Conservation (phyloP, 2,329 filamentous ascomycete genomes). For the Fusarium praegraminearum region DNA sequence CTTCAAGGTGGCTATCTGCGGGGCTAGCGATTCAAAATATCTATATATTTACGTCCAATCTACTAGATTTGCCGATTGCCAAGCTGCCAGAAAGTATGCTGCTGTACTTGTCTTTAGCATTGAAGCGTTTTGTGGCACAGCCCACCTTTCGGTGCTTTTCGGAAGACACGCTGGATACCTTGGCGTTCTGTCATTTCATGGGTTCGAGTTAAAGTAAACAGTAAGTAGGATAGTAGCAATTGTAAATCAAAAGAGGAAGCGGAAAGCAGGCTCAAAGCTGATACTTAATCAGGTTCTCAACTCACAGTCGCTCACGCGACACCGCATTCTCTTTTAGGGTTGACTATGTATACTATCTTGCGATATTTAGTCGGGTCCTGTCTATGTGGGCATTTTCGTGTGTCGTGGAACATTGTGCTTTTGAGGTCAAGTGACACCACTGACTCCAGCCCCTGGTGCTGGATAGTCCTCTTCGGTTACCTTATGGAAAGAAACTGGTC, state of each 20-base stretch:
- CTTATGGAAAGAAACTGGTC: slow-evolving; percentile 25
- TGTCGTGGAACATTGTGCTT: slow-evolving; percentile 22
- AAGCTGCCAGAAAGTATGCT: not conserved
- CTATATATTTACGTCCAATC: no score
- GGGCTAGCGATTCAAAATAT: not conserved
- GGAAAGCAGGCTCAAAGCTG: slow-evolving; percentile 27
- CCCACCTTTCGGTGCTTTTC: not conserved
- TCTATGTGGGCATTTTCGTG: slow-evolving; percentile 37
- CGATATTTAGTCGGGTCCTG: slow-evolving; percentile 29
- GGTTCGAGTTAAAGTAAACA: not conserved
- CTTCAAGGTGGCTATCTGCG: not conserved
- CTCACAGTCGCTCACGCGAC: slow-evolving; percentile 28
- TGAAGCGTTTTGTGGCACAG: not conserved
- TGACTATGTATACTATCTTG: slow-evolving; percentile 32
- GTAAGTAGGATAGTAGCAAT: not conserved
- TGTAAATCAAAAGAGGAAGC: slow-evolving; percentile 40
- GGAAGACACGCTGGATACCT: not conserved
- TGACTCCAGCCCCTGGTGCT: slow-evolving; percentile 27
- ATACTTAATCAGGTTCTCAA: slow-evolving; percentile 36
- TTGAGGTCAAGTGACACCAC: slow-evolving; percentile 13
- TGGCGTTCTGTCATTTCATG: not conserved
- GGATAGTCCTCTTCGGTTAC: slow-evolving; percentile 28
- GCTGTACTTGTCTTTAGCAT: not conserved
- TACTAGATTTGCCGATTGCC: not conserved
- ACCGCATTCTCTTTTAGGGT: slow-evolving; percentile 36